Conservation (phyloP, 1,284 basidiomycete species). For the Cutaneotrichosporon sp. region DNA sequence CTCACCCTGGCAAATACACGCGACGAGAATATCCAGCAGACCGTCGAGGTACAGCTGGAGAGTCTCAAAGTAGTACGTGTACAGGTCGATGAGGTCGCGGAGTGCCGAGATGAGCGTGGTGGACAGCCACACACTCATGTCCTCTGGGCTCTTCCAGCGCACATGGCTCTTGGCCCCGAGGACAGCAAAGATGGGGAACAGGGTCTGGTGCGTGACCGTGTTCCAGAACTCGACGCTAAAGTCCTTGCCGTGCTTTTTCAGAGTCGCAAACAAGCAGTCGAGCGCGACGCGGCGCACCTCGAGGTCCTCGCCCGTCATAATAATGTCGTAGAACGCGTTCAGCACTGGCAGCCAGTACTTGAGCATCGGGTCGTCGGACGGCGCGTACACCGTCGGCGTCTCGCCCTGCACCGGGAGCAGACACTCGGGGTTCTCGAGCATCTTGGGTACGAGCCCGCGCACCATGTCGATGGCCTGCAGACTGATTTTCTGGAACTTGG, state of each 20-base stretch:
- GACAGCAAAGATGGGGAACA: conserved; percentile 98
- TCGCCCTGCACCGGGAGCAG: conserved; percentile 50
- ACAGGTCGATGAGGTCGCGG: conserved; percentile 90
- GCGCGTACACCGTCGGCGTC: conserved; percentile 20
- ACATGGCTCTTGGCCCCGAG: conserved; percentile 64
- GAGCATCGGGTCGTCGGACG: conserved; percentile 75
- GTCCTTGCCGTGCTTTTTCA: conserved; percentile 81
- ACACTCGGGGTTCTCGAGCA: conserved; percentile 81
- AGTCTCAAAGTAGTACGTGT: conserved; percentile 92
- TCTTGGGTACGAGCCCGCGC: conserved; percentile 80
- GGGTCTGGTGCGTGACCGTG: conserved; percentile 88
- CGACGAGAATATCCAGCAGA: conserved; percentile 83
- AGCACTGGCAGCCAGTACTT: conserved; percentile 96
- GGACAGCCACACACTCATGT: conserved; percentile 99
- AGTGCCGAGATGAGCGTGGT: conserved; percentile 99
- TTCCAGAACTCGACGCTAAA: conserved; percentile 97
- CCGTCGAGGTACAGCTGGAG: conserved; percentile 86
- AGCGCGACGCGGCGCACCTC: conserved; percentile 94
- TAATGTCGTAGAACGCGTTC: conserved; percentile 97
- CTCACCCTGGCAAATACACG: conserved; percentile 90
- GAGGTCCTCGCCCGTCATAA: conserved; percentile 99
- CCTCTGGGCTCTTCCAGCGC: conserved; percentile 91
- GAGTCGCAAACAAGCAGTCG: conserved; percentile 88
- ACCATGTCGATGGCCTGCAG: conserved; percentile 96
- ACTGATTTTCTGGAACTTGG: conserved; percentile 97